Conservation (phyloP, 2,329 filamentous ascomycete species). For the Calonectria honghensis region DNA sequence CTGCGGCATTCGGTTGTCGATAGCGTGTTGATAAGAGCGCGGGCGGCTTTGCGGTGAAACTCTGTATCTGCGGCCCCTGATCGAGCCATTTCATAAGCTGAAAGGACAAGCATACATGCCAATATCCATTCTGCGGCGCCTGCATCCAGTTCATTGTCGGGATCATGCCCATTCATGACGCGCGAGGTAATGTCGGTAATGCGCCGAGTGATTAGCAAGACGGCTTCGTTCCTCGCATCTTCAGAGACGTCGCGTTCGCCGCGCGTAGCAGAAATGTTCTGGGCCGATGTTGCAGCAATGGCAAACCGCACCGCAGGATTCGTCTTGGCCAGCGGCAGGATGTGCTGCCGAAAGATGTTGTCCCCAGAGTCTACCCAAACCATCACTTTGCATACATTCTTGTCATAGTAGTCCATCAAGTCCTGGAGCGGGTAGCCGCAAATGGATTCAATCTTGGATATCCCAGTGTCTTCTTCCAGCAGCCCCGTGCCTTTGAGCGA, state of each 20-base stretch:
- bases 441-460: slow-evolving; percentile 6
- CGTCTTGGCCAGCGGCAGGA: slow-evolving; percentile 11
- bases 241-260: not conserved
- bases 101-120: slow-evolving; percentile 19
- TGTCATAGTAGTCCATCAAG: not conserved
- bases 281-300: slow-evolving; percentile 13
- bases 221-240: slow-evolving; percentile 9
- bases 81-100: slow-evolving; percentile 9
- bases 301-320: slow-evolving; percentile 3
- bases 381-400: not conserved
- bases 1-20: not conserved
- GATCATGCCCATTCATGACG: slow-evolving; percentile 2
- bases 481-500: not conserved
- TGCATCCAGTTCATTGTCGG: not conserved
- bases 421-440: slow-evolving; percentile 1
- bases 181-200: not conserved
- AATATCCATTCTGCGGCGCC: slow-evolving; percentile 11
- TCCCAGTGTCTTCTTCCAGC: not conserved
- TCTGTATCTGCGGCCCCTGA: slow-evolving; percentile 14
- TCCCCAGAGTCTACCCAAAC: slow-evolving; percentile 17
- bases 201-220: not conserved
- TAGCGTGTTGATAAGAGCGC: slow-evolving; percentile 13
- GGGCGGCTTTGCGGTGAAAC: slow-evolving; percentile 21
- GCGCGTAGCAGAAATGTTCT: not conserved
- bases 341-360: slow-evolving; percentile 13